A percentile compares a stretch with the other conserved stretches of the same genome.
These are phyloP conservation scores for Trichoderma simmonsii DNA, from an alignment of 2,329 filamentous ascomycete species.

Conservation along the genomic window DNA sequence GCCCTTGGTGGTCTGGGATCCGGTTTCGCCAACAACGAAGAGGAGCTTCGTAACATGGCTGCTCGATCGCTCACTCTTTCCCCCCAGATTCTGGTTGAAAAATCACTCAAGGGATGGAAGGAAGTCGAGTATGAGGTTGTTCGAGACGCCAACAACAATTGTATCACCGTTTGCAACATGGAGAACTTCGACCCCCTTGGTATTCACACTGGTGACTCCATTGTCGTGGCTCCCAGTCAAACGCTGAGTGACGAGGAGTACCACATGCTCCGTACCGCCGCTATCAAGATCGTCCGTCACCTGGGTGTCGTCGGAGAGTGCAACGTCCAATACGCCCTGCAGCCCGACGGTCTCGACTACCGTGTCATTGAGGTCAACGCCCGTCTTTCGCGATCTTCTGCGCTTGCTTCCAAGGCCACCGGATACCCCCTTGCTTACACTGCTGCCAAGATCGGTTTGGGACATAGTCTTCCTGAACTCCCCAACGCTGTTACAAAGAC, in stretches of 20 bases:
- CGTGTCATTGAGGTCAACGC: constrained; percentile 99
- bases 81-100: constrained; percentile 96
- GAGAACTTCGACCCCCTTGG: constrained; percentile 93
- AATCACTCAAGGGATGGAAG: constrained; percentile 99
- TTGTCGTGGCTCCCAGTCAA: constrained; percentile 95
- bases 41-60: constrained; percentile 91
- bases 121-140: constrained; percentile 99
- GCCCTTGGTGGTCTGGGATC: constrained; percentile 94
- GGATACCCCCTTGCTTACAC: constrained; percentile 97
- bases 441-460: constrained; percentile 95
- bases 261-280: constrained; percentile 96
- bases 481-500: constrained; percentile 98
- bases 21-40: constrained; percentile 89
- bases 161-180: constrained; percentile 89
- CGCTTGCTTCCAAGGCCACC: constrained; percentile 94
- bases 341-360: constrained; percentile 96
- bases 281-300: constrained; percentile 97
- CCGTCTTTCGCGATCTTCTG: constrained; percentile 94
- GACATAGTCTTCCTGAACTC: constrained; percentile 90
- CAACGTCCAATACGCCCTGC: constrained; percentile 96
- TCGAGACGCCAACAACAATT: constrained; percentile 95
- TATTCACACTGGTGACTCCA: constrained; percentile 97
- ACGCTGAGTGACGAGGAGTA: constrained; percentile 98
- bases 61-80: constrained; percentile 89
- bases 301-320: constrained; percentile 97